These are phyloP conservation scores for Kuraishia capsulata DNA, from an alignment of 805 yeast species.

Conservation along the genomic window DNA sequence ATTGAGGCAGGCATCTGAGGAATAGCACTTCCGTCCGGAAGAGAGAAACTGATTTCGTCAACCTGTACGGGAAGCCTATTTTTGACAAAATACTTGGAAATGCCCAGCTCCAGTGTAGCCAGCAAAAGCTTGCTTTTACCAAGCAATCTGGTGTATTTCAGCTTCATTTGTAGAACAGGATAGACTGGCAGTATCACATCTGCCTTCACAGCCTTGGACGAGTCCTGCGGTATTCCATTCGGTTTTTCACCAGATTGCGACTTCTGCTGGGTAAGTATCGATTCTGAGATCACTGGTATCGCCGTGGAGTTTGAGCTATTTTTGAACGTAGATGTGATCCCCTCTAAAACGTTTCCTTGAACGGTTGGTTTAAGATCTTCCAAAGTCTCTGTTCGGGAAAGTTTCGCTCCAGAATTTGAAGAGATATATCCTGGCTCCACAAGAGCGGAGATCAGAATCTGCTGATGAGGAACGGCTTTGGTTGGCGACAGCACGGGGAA, in stretches of 20 bases:
- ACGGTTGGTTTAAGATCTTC: background rate
- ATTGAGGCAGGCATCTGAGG: background rate
- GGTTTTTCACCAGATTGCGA: background rate
- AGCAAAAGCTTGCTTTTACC: slow-evolving; percentile 1
- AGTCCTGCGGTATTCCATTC: too few species aligned
- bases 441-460: background rate
- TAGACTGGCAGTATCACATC: slow-evolving; percentile 1
- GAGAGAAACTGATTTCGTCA: background rate
- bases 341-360: slow-evolving; percentile 3
- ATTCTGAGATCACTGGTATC: background rate
- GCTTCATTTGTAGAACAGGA: slow-evolving; percentile 4
- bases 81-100: slow-evolving; percentile 3
- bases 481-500: background rate
- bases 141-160: slow-evolving; percentile 4
- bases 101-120: slow-evolving; percentile 4
- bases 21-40: slow-evolving; percentile 2
- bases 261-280: background rate
- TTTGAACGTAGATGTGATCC: slow-evolving; percentile 2
- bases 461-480: background rate
- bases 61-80: background rate
- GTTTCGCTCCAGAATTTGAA: background rate
- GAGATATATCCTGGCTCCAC: background rate
- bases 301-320: background rate
- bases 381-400: background rate
- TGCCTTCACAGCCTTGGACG: background rate